Evolutionary conservation across 768 basidiomycete genomes (phyloP).

Genomic region (Mycena sanguinolenta): DNA sequence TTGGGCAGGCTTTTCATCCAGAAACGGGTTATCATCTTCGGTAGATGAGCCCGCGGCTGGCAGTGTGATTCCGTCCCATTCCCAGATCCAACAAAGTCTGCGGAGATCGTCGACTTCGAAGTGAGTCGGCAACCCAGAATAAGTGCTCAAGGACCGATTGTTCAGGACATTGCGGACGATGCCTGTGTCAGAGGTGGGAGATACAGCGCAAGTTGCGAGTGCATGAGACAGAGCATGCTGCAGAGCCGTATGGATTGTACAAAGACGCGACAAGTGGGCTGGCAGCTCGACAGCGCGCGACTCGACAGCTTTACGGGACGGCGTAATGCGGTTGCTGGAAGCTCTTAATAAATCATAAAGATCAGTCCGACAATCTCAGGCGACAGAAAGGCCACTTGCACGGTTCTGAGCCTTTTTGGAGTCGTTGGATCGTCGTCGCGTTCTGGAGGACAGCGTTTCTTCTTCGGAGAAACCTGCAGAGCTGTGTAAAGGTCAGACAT

Average conservation of each 20-base stretch:
- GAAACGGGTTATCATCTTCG: slow-evolving; percentile 82
- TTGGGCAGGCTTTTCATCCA: slow-evolving; percentile 56
- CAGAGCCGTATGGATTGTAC: slow-evolving; percentile 74
- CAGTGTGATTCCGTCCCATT: slow-evolving; percentile 76
- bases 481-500: slow-evolving; percentile 76
- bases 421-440: slow-evolving; percentile 72
- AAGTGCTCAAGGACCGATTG: slow-evolving; percentile 77
- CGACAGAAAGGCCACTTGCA: slow-evolving; percentile 51
- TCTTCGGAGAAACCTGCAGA: slow-evolving; percentile 75
- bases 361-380: slow-evolving; percentile 9
- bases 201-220: slow-evolving; percentile 84
- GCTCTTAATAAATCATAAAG: slow-evolving; percentile 25
- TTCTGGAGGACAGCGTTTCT: slow-evolving; percentile 70
- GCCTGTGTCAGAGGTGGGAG: slow-evolving; percentile 82
- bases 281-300: slow-evolving; percentile 58
- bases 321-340: slow-evolving; percentile 61
- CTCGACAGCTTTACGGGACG: slow-evolving; percentile 22
- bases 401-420: slow-evolving; percentile 76
- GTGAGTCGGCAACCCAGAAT: slow-evolving; percentile 73
- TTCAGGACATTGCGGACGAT: slow-evolving; percentile 84
- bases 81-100: slow-evolving; percentile 90
- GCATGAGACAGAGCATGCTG: slow-evolving; percentile 90
- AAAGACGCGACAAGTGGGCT: slow-evolving; percentile 70
- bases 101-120: slow-evolving; percentile 79
- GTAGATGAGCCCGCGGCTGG: slow-evolving; percentile 42